Evolutionary conservation across 2,329 filamentous ascomycete species (phyloP), one percentile per base, ranked within the genome.

Genomic region (Nemania serpens): DNA sequence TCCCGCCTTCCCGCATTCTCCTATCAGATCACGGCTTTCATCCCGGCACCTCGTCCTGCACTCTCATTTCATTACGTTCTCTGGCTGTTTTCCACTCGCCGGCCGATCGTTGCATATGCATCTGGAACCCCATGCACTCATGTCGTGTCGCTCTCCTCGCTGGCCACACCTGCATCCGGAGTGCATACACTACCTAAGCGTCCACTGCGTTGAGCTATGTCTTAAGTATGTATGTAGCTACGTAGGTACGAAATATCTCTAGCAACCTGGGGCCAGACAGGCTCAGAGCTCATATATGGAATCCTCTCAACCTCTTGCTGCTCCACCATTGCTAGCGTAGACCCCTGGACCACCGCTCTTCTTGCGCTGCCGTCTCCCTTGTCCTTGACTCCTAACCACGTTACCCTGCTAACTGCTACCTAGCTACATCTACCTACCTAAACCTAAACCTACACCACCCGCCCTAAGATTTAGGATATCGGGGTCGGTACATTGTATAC

Each of bases 61-160:
- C 7, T 29, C 25, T 29, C 25, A 29, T 29, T 29, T 7, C 7
- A 29, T 29, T 29, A 37, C 25, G 29, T 29, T 20, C 36, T 59
- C 58, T 25, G 48, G 59, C 15, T 34, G 55, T 49, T 42, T 56
- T 61, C 68, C 66, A 68, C 67, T 63, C 66, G 64, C 66, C 67
- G 67, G 71, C 64, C 68, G 71, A 72, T 74, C 73, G 70, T 69
- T 75, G 73, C 72, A 75, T 73, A 74, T 75, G 73, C 73, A 56
- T 47, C 45, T 51, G 54, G 55, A 42, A 43, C 60, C 48, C 58
- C 53, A 60, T 58, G 61, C 63, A 70, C 61, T 68, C 70, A 69
- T 75, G 72, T 74, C 71, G 70, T 74, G 71, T 71, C 68, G 62
- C 61, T 69, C 64, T 68, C 68, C 58, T 61, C 63, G 71, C 69